A percentile compares a stretch with the other conserved stretches of the same genome.
phyloP scores from a whole-genome alignment of 345 rosid genomes.

The Bruguiera parviflora region DNA sequence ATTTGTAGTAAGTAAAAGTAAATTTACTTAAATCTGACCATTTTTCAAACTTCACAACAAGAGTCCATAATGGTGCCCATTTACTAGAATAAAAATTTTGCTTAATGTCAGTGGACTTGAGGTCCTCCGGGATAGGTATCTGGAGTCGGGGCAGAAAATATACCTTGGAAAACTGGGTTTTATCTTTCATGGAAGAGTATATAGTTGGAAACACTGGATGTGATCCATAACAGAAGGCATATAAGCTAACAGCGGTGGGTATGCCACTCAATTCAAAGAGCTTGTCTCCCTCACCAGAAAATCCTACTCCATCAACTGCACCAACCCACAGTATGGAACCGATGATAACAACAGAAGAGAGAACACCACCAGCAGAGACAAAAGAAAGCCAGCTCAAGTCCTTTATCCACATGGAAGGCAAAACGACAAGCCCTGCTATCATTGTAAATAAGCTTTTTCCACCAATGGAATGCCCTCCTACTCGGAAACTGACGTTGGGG shows the following conservation, averaged over 20 bases:
- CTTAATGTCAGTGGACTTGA: no score
- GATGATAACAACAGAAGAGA: constrained; percentile 7
- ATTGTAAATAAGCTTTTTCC: constrained; percentile 11
- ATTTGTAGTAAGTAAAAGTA: no score
- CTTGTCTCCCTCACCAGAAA: constrained; percentile 8
- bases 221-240: constrained; percentile 13
- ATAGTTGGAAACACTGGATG: constrained; percentile 16
- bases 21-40: no score
- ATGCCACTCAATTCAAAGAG: constrained; percentile 15
- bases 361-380: constrained; percentile 11
- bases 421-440: constrained; percentile 10
- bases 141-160: not conserved
- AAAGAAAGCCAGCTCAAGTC: constrained; percentile 17
- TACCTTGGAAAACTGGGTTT: constrained; percentile 15
- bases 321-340: constrained; percentile 13
- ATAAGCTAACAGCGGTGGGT: constrained; percentile 20
- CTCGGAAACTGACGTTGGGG: constrained; percentile 2
- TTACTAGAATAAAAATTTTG: no score
- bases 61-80: no score
- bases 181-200: constrained; percentile 15
- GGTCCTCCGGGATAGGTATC: no score
- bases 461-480: constrained; percentile 3
- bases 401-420: constrained; percentile 20
- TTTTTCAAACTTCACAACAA: no score
- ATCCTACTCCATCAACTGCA: constrained; percentile 16